Evolutionary conservation across 768 basidiomycete genomes (phyloP), one percentile per base, ranked within the genome.

Genomic region (Mycena polygramma): DNA sequence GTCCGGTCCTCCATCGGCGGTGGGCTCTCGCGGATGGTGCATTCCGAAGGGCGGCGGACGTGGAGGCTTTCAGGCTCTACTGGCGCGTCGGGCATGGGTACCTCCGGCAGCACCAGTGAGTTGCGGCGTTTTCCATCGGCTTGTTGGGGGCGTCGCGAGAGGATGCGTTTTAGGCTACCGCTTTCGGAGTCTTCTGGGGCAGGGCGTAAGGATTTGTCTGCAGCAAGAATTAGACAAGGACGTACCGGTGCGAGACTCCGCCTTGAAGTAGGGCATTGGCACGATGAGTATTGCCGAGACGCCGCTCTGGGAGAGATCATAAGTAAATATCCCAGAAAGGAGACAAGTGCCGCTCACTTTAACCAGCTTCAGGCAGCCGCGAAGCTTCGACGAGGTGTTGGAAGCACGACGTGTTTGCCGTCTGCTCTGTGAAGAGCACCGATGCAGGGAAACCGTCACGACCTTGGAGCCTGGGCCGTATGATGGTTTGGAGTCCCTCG

Each of bases 71-170:
- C 22, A 2, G 48, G 51, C 10, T 45, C 66, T 20, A 45, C 20
- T 10, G 43, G 43, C 8, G 3, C 26, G 13, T 45, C 26, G 1
- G 66, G 58, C 49, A 52, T 53, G 11, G 26, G 52, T 20, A 68
- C 66, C 19, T 68, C 57, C 15, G 66, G 66, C 1, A 68, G 52
- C 2, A 68, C 45, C 5, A 68, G 51, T 20, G 66, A 68, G 43
- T 68, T 68, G 20, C 30, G 30, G 30, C 66, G 58, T 17, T 22
- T 51, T 14, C 26, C 41, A 4, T 26, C 14, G 4, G 1, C 24
- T 30, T 35, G 7, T 10, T 14, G 45, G 24, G 58, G 41, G 3
- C 24, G 49, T 30, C 66, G 37, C 10, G 66, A 53, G 39, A 58
- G 5, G 1, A 64, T 37, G 17, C 57, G 57, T 35, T 46, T 26